These are phyloP conservation scores for Boeremia exigua DNA, from an alignment of 2,329 filamentous ascomycete species.

Conservation along the genomic window DNA sequence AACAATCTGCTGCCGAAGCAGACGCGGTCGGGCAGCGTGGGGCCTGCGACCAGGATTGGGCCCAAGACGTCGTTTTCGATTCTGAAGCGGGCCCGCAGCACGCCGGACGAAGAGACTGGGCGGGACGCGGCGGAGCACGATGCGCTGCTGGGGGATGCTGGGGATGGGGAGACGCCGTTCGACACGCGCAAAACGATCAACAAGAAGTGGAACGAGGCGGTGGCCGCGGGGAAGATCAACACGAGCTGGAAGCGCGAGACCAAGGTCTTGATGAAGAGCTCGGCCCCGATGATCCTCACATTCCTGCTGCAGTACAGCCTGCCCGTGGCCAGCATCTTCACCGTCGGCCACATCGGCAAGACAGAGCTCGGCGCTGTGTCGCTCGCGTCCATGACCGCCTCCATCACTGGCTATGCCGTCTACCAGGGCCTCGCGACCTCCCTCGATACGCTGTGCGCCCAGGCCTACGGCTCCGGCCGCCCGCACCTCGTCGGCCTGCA, in stretches of 20 bases:
- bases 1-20: slow-evolving; percentile 63
- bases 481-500: slow-evolving; percentile 88
- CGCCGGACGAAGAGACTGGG: slow-evolving; percentile 41
- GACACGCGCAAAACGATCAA: slow-evolving; percentile 56
- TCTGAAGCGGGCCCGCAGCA: slow-evolving; percentile 38
- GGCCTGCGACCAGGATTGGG: slow-evolving; percentile 32
- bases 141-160: slow-evolving; percentile 52
- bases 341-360: slow-evolving; percentile 58
- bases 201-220: slow-evolving; percentile 68
- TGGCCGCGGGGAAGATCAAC: slow-evolving; percentile 78
- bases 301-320: slow-evolving; percentile 58
- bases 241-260: slow-evolving; percentile 92
- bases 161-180: slow-evolving; percentile 49
- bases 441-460: slow-evolving; percentile 89
- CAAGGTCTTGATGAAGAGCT: slow-evolving; percentile 71
- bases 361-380: slow-evolving; percentile 56
- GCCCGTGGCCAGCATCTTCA: slow-evolving; percentile 56
- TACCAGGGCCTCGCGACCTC: slow-evolving; percentile 78
- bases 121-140: slow-evolving; percentile 54
- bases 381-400: slow-evolving; percentile 57
- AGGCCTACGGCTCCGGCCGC: slow-evolving; percentile 90
- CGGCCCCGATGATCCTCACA: slow-evolving; percentile 53
- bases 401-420: slow-evolving; percentile 56
- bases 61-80: slow-evolving; percentile 39
- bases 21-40: slow-evolving; percentile 46